These are phyloP conservation scores for Naganishia friedmannii DNA, from an alignment of 768 basidiomycete species.

Conservation along the genomic window DNA sequence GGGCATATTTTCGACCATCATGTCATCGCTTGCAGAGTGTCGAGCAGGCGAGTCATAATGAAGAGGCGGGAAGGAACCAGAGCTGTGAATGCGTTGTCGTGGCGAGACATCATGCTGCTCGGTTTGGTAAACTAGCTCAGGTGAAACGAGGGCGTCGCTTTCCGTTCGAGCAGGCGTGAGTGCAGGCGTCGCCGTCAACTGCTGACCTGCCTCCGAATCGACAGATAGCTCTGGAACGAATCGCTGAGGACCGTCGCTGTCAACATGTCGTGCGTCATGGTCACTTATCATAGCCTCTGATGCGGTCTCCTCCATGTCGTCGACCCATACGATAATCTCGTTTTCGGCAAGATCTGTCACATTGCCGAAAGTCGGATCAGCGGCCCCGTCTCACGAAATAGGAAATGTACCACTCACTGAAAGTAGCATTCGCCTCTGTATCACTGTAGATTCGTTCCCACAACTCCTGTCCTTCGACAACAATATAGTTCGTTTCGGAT, in stretches of 20 bases:
- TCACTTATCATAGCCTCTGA: not conserved
- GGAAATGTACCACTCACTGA: not conserved
- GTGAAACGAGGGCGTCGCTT: no score
- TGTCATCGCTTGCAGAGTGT: not conserved
- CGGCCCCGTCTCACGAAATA: no score
- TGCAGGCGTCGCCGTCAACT: no score
- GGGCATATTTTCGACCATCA: not conserved
- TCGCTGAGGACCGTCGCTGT: not conserved
- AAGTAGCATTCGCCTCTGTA: not conserved
- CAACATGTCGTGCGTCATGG: not conserved
- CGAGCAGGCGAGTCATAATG: not conserved
- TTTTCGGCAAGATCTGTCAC: not conserved
- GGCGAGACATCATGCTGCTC: no score
- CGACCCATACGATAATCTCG: not conserved
- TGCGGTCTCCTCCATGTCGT: not conserved
- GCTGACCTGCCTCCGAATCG: no score
- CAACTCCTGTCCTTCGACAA: not conserved
- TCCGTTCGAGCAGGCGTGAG: no score
- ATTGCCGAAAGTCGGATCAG: not conserved
- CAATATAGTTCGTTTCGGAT: not conserved
- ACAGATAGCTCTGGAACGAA: no score
- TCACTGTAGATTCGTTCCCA: slow-evolving; percentile 9
- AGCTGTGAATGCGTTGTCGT: not conserved
- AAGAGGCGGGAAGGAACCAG: not conserved
- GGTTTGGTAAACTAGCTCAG: no score